Conservation (phyloP, 768 basidiomycete genomes). For the Russula vinacea region DNA sequence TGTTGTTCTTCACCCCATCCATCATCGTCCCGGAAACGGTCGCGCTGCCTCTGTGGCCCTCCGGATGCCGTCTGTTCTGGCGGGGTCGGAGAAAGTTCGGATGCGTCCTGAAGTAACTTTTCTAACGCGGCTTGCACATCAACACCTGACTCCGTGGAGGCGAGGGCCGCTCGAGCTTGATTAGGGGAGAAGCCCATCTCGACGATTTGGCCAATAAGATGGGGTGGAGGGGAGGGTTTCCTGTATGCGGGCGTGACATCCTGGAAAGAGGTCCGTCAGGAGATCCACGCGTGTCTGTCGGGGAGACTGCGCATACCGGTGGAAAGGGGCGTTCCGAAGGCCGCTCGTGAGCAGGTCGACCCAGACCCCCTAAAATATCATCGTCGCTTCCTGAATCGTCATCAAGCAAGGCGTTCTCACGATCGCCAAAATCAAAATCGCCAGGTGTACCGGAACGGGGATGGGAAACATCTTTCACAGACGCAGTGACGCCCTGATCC, state of each 20-base stretch:
- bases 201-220: conserved; percentile 85
- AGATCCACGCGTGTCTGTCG: background rate
- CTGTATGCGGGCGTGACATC: conserved; percentile 24
- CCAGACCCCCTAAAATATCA: conserved; percentile 67
- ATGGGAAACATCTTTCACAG: conserved; percentile 22
- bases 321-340: conserved; percentile 30
- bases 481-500: conserved; percentile 8
- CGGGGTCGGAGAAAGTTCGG: conserved; percentile 17
- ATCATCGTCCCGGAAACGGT: conserved; percentile 33
- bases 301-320: conserved; percentile 28
- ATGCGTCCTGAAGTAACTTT: conserved; percentile 44
- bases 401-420: conserved; percentile 43
- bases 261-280: conserved; percentile 8
- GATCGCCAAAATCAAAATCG: conserved; percentile 60
- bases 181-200: conserved; percentile 91
- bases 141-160: conserved; percentile 60
- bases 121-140: conserved; percentile 83
- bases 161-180: conserved; percentile 72
- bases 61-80: conserved; percentile 17
- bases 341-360: conserved; percentile 52
- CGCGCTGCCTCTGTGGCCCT: conserved; percentile 9
- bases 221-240: conserved; percentile 70
- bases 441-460: conserved; percentile 40
- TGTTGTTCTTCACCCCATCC: conserved; percentile 32
- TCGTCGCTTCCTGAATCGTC: conserved; percentile 51